Evolutionary conservation across 1,139 yeast genomes (phyloP).

Genomic region (Sugiyamaella neomexicana): DNA sequence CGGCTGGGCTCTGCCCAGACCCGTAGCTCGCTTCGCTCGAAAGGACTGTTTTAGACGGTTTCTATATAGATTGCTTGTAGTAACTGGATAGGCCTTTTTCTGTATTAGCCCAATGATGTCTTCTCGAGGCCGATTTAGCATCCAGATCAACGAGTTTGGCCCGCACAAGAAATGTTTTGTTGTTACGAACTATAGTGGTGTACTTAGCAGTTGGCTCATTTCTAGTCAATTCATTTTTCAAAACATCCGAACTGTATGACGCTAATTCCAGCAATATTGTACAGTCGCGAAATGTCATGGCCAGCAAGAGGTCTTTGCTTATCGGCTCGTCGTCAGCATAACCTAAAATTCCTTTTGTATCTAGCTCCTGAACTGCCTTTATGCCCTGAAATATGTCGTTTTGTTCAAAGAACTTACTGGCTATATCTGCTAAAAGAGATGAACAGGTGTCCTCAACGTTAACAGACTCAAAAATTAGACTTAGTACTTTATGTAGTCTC

Average conservation of each 20-base stretch:
- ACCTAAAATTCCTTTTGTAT: constrained; percentile 32
- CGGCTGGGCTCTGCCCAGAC: constrained; percentile 11
- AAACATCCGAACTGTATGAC: no score
- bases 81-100: constrained; percentile 32
- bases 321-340: constrained; percentile 22
- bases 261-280: constrained; percentile 35
- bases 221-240: neutral
- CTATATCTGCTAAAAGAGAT: constrained; percentile 17
- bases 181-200: constrained; percentile 5
- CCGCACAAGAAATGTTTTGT: constrained; percentile 19
- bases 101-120: constrained; percentile 37
- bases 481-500: constrained; percentile 22
- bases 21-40: neutral
- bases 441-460: neutral
- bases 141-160: constrained; percentile 42
- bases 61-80: constrained; percentile 18
- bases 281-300: constrained; percentile 45
- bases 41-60: neutral
- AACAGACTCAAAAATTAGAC: constrained; percentile 2
- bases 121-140: constrained; percentile 37
- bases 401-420: constrained; percentile 20
- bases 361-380: constrained; percentile 31
- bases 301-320: constrained; percentile 33
- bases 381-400: constrained; percentile 31
- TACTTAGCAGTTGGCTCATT: neutral